Conservation (phyloP, 2,329 filamentous ascomycete species). For the Penicillium expansum region DNA sequence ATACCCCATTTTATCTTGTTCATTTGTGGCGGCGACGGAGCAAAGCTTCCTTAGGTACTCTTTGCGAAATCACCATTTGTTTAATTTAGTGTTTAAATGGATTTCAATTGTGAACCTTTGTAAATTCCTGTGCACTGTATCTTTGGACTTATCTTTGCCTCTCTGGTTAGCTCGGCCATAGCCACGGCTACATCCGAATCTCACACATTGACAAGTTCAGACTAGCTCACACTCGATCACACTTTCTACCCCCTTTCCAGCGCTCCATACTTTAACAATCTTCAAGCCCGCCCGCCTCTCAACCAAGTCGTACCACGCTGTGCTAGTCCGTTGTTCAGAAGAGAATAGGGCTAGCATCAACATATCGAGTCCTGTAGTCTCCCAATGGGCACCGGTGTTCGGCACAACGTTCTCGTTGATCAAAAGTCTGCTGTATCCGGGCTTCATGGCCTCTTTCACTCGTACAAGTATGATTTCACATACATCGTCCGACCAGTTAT, state of each 20-base stretch:
- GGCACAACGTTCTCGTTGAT: slow-evolving; percentile 1
- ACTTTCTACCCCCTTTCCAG: background rate
- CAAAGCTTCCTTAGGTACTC: background rate
- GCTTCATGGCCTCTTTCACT: slow-evolving; percentile 4
- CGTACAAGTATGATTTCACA: slow-evolving; percentile 2
- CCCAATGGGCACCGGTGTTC: background rate
- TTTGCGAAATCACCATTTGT: background rate
- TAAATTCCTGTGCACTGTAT: background rate
- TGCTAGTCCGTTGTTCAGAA: background rate
- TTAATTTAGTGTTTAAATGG: background rate
- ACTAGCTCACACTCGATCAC: background rate
- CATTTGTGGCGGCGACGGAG: background rate
- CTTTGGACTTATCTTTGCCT: too few species aligned
- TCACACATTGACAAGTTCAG: background rate
- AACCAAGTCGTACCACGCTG: background rate
- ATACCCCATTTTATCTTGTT: slow-evolving; percentile 6
- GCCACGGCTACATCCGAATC: background rate
- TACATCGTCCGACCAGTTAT: slow-evolving; percentile 4
- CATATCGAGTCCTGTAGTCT: slow-evolving; percentile 3
- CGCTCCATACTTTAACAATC: background rate
- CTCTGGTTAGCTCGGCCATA: too few species aligned
- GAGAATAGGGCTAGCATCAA: background rate
- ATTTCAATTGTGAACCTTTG: background rate
- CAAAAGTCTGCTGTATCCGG: slow-evolving; percentile 3
- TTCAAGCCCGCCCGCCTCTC: background rate